Evolutionary conservation across 805 yeast genomes (phyloP).

Genomic region (Candida odintsovae): DNA sequence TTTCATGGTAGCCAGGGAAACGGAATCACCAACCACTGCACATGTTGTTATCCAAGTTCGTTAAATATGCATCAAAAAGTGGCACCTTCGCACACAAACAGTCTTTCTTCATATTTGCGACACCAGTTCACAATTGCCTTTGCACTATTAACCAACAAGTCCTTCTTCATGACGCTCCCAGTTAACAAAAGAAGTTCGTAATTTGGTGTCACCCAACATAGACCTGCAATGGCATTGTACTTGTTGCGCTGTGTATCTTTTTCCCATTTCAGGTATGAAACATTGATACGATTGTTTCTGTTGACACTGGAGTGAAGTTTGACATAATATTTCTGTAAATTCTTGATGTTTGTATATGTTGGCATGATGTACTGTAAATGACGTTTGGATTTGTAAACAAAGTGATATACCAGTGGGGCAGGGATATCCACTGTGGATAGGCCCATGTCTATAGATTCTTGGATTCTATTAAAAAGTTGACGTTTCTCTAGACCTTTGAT

Average conservation of each 20-base stretch:
- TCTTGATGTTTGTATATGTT: constrained; percentile 11
- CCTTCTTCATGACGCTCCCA: constrained; percentile 51
- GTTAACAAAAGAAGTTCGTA: constrained; percentile 61
- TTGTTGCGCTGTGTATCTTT: constrained; percentile 10
- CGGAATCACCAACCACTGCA: too few relatives aligned
- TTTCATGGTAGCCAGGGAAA: too few relatives aligned
- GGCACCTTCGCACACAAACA: constrained; percentile 74
- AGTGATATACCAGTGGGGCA: constrained; percentile 63
- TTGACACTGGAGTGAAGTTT: constrained; percentile 22
- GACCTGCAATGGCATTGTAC: constrained; percentile 28
- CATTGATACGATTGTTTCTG: constrained; percentile 32
- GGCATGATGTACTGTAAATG: constrained; percentile 59
- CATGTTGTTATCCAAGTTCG: too few relatives aligned
- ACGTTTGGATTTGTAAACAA: constrained; percentile 66
- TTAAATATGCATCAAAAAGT: constrained; percentile 34
- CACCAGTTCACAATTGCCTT: constrained; percentile 72
- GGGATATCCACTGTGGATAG: constrained; percentile 46
- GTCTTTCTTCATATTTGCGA: constrained; percentile 56
- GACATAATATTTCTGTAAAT: constrained; percentile 19
- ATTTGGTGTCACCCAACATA: constrained; percentile 51
- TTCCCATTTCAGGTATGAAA: constrained; percentile 42
- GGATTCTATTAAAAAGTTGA: constrained; percentile 32
- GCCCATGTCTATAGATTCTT: constrained; percentile 31
- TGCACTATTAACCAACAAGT: constrained; percentile 54
- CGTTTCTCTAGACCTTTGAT: constrained; percentile 34